Evolutionary conservation across 345 rosid genomes (phyloP), one percentile per base, ranked within the genome.

Genomic region (Lumnitzera racemosa): DNA sequence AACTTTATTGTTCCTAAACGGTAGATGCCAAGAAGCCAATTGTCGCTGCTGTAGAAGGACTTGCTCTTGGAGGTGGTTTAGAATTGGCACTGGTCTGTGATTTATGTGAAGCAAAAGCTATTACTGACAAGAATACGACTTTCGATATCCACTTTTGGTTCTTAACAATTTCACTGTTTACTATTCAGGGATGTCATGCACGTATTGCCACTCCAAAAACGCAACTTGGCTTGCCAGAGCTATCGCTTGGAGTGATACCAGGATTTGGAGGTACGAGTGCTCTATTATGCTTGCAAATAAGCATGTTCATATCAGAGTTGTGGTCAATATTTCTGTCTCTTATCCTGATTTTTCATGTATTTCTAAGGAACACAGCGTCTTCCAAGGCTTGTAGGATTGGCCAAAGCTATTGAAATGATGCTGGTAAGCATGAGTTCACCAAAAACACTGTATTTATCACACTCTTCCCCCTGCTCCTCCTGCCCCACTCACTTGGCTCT

Each of bases 11-110:
- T 51, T 36, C 43, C 6, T 9, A 5, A 52, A 56, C 46, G 6
- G 24, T 58, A 92, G 97, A 85, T 76, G 83, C 87, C 68, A 84
- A 79, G 82, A 92, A 89, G 83, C 98, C 98, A 46, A 54, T 89
- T 70, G 96, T 92, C 75, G 96, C 98, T 61, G 98, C 98, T 53
- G 86, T 92, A 41, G 90, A 87, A 81, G 96, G 98, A 69, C 69
- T 92, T 70, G 98, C 98, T 54, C 91, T 92, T 64, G 98, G 98
- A 68, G 98, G 98, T 77, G 98, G 98, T 72, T 77, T 92, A 60
- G 98, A 92, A 69, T 56, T 92, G 57, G 89, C 96, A 47, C 54
- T 92, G 98, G 98, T 92, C 52, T 68, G 80, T 80, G 46, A 15
- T 75, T 61, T 47, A 29, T 20, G 3, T 54, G 46, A 15, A 47